These are phyloP conservation scores for Trifolium subterraneum DNA, from an alignment of 306 rosid species.

Conservation along the genomic window DNA sequence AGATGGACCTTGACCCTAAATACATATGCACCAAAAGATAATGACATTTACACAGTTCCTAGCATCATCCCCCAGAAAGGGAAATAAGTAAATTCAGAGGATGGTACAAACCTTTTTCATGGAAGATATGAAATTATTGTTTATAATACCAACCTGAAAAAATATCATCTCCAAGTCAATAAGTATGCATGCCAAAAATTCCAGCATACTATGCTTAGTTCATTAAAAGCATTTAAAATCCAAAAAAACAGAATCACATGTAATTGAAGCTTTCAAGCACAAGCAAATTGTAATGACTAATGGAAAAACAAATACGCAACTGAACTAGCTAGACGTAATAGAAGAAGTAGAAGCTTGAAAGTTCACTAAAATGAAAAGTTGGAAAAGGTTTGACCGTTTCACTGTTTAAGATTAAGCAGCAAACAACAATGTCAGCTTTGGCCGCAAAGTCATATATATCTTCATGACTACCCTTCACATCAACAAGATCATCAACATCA, in stretches of 20 bases:
- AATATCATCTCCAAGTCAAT: conserved; percentile 23
- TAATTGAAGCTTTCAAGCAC: conserved; percentile 35
- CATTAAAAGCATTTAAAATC: not conserved
- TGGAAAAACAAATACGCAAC: conserved; percentile 15
- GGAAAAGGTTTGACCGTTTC: conserved; percentile 66
- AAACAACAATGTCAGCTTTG: conserved; percentile 84
- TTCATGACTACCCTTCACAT: conserved; percentile 73
- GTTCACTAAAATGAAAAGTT: conserved; percentile 5
- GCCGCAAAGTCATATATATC: conserved; percentile 75
- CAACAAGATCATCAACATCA: conserved; percentile 59
- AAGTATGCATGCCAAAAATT: conserved; percentile 19
- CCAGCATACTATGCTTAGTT: conserved; percentile 20
- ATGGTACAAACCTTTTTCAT: conserved; percentile 86
- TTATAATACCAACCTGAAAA: conserved; percentile 73
- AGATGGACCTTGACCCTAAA: not conserved
- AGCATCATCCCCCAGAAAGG: conserved; percentile 13
- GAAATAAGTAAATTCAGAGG: conserved; percentile 23
- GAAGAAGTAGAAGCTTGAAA: conserved; percentile 19
- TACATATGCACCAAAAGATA: not conserved
- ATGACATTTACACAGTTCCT: not conserved
- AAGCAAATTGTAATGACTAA: conserved; percentile 14
- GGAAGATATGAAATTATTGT: conserved; percentile 70
- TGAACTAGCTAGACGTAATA: too few species aligned
- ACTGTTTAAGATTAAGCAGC: conserved; percentile 68
- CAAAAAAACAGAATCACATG: not conserved